Conservation (phyloP, 176 grass and related monocot genomes). For the Hordeum marinum region DNA sequence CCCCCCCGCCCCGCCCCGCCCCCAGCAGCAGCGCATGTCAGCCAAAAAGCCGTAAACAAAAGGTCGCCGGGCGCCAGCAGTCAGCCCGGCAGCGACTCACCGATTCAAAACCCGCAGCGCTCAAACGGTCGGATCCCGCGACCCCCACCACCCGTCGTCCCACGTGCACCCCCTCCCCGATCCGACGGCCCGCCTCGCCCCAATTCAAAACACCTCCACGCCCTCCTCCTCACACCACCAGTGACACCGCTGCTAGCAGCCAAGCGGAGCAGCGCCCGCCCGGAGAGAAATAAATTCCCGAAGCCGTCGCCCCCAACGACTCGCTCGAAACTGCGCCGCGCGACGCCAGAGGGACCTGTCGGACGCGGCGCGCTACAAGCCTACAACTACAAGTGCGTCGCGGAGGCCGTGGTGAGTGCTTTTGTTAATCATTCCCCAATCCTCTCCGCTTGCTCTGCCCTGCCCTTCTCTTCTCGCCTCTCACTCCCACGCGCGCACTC, state of each 20-base stretch:
- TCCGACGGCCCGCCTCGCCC: conserved; percentile 39
- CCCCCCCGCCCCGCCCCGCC: background rate
- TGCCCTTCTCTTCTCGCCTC: background rate
- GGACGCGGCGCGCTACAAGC: background rate
- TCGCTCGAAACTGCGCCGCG: conserved; percentile 17
- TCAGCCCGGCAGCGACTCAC: background rate
- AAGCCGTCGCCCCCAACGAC: conserved; percentile 24
- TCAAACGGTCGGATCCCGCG: conserved; percentile 47
- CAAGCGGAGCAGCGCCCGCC: background rate
- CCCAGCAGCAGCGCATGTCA: conserved; percentile 10
- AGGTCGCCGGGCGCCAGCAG: background rate
- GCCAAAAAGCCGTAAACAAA: conserved; percentile 36
- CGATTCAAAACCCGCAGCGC: conserved; percentile 31
- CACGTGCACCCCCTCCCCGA: background rate
- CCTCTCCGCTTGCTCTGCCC: background rate
- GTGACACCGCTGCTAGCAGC: background rate
- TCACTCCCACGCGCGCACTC: background rate
- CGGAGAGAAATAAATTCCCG: conserved; percentile 48
- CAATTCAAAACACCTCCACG: conserved; percentile 49
- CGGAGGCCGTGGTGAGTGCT: conserved; percentile 18
- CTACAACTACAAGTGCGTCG: conserved; percentile 20
- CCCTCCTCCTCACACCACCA: background rate
- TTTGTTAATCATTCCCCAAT: conserved; percentile 22
- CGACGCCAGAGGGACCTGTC: conserved; percentile 47
- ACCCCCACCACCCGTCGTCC: conserved; percentile 1